Base-by-base conservation (phyloP, 495 filamentous ascomycete genomes). In the Penicillium canariense region DNA sequence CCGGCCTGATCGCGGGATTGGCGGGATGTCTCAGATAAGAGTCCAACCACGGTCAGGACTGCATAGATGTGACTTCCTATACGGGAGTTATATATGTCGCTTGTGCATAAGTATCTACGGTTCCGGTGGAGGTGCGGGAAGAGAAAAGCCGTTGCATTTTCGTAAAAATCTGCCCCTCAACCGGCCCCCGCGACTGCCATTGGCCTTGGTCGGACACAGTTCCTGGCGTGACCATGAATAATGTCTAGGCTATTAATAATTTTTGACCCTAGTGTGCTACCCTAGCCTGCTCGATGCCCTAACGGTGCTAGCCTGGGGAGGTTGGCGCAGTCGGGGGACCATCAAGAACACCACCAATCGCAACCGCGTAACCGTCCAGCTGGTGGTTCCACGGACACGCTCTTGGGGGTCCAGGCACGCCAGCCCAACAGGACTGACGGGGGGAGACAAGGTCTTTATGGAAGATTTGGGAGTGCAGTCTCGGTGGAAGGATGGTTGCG, bases 261-360 rank as follows among this genome's bases (percentile, higher is more conserved):
- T 23, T 23, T n/a, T n/a, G n/a, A n/a, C n/a, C n/a, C n/a, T n/a
- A n/a, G n/a, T n/a, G n/a, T n/a, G n/a, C n/a, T n/a, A n/a, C n/a
- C 14, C 15, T 23, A 23, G 20, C 20, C 18, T 4, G 36, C 23
- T 40, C 38, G 23, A 6, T 5, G 5, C 5, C 1, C 3, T n/a
- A 1, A 2, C 12, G 12, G 1, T 7, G 11, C 34, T 36, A 36
- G 34, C 5, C 34, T 15, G 34, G 14, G n/a, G 7, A 17, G 5
- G 35, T 38, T n/a, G n/a, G n/a, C n/a, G n/a, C 35, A 18, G 35
- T 18, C 12, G 36, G 36, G 17, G 22, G 17, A 42, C 15, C 3
- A 22, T 40, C 43, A 59, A 49, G 55, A 55, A 62, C 60, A 49
- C 50, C 56, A 49, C 60, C 60, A 62, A 59, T 62, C 32, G 52